phyloP scores from a whole-genome alignment of 805 yeast species.

The Cyberlindnera saturnus region DNA sequence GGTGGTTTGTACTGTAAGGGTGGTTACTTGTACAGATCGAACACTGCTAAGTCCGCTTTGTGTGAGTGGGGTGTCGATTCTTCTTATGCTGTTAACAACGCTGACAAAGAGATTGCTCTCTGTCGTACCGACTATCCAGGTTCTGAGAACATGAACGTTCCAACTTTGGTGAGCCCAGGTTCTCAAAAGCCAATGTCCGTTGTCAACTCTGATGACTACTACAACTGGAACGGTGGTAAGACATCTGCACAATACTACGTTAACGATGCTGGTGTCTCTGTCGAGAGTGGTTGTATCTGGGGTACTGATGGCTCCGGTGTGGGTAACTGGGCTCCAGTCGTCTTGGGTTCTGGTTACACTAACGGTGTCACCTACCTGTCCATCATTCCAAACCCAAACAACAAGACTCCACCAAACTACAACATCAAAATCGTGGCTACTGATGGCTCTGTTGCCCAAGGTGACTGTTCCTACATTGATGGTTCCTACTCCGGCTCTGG shows the following conservation, averaged over 20 bases:
- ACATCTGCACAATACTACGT: slow-evolving; percentile 97
- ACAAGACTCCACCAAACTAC: slow-evolving; percentile 58
- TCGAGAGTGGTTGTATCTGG: slow-evolving; percentile 93
- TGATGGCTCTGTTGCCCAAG: slow-evolving; percentile 53
- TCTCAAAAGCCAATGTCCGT: slow-evolving; percentile 60
- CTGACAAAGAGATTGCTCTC: slow-evolving; percentile 67
- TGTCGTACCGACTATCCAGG: slow-evolving; percentile 99
- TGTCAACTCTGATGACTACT: slow-evolving; percentile 74
- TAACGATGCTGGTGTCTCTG: slow-evolving; percentile 90
- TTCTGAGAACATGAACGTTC: slow-evolving; percentile 96
- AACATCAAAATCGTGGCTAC: slow-evolving; percentile 72
- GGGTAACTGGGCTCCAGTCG: slow-evolving; percentile 98
- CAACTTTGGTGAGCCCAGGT: slow-evolving; percentile 77
- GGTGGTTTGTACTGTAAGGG: slow-evolving; percentile 87
- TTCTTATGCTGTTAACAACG: slow-evolving; percentile 63
- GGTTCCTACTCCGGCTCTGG: slow-evolving; percentile 66
- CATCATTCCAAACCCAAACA: slow-evolving; percentile 93
- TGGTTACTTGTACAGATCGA: slow-evolving; percentile 82
- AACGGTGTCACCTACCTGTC: slow-evolving; percentile 70
- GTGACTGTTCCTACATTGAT: slow-evolving; percentile 73
- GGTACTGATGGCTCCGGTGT: slow-evolving; percentile 70
- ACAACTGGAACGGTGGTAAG: slow-evolving; percentile 69
- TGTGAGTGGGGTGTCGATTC: slow-evolving; percentile 83
- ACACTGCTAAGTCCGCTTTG: slow-evolving; percentile 57
- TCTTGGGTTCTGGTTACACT: slow-evolving; percentile 86